A percentile compares a stretch with the other conserved stretches of the same genome.
Evolutionary conservation across 306 rosid species (phyloP).

Genomic region (Casuarina cunninghamiana): DNA sequence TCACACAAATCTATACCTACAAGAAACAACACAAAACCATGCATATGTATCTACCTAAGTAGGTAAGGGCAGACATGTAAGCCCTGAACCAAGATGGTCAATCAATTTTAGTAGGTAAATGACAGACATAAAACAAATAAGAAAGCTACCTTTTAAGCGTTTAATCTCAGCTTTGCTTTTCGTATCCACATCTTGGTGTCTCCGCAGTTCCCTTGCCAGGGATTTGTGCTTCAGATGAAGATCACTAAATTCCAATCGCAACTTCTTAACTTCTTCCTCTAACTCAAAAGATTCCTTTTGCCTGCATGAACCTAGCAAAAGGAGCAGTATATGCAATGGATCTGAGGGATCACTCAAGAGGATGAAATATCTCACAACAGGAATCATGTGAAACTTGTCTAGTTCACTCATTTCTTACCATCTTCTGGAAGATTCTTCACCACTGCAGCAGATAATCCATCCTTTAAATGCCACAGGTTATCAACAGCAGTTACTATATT

Average conservation of each 20-base stretch:
- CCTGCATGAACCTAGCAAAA: conserved; percentile 61
- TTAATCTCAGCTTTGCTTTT: conserved; percentile 62
- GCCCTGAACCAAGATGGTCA: neutral
- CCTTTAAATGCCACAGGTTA: conserved; percentile 56
- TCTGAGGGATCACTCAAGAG: conserved; percentile 24
- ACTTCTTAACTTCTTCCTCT: conserved; percentile 50
- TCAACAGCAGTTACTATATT: conserved; percentile 51
- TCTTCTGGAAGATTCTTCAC: conserved; percentile 55
- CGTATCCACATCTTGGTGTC: conserved; percentile 56
- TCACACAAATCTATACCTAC: neutral
- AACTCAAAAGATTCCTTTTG: conserved; percentile 44
- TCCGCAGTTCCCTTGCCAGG: conserved; percentile 61
- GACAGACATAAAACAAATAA: neutral
- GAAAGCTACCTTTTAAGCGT: conserved; percentile 57
- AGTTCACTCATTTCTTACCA: conserved; percentile 46
- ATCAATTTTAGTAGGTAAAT: neutral
- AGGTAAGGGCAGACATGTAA: neutral
- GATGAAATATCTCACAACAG: conserved; percentile 12
- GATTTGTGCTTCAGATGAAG: conserved; percentile 62
- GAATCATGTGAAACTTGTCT: conserved; percentile 11
- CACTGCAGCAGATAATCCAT: conserved; percentile 51
- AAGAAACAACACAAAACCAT: neutral
- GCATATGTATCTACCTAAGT: neutral
- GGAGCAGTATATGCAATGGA: conserved; percentile 28
- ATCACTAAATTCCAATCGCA: conserved; percentile 61